Percentiles rank a stretch among this genome's conserved stretches.
These are phyloP conservation scores for Truncatella angustata DNA, from an alignment of 2,329 filamentous ascomycete species.

Conservation along the genomic window DNA sequence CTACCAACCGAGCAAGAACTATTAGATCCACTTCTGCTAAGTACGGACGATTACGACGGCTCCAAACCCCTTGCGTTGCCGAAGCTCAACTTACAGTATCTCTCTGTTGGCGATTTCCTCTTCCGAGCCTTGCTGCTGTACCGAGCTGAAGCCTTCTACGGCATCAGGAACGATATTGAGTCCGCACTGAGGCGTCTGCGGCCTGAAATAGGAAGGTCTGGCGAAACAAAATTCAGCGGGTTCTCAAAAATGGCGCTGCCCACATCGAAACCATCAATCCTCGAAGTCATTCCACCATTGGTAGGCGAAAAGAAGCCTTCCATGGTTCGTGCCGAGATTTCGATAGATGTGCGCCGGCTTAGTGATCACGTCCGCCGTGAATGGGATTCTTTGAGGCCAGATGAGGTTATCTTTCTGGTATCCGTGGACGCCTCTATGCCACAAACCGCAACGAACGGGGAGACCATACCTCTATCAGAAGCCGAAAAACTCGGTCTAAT, in stretches of 20 bases:
- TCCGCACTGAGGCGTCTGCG: constrained; percentile 75
- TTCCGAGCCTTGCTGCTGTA: constrained; percentile 92
- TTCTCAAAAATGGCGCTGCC: constrained; percentile 91
- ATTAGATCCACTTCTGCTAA: constrained; percentile 75
- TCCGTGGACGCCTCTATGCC: constrained; percentile 64
- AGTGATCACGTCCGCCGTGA: constrained; percentile 74
- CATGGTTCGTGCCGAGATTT: constrained; percentile 80
- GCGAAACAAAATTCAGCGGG: constrained; percentile 73
- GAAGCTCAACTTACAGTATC: constrained; percentile 92
- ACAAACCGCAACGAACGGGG: constrained; percentile 53
- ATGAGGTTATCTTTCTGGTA: constrained; percentile 87
- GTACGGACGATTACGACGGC: constrained; percentile 85
- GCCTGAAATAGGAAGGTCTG: constrained; percentile 62
- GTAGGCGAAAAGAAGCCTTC: constrained; percentile 85
- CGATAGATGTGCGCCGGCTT: constrained; percentile 78
- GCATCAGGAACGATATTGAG: constrained; percentile 88
- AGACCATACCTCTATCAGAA: constrained; percentile 41
- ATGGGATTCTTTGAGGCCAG: constrained; percentile 84
- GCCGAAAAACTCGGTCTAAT: constrained; percentile 65
- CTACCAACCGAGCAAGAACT: constrained; percentile 81
- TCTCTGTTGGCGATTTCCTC: constrained; percentile 93
- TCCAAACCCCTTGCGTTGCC: constrained; percentile 85
- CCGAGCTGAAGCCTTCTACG: constrained; percentile 88
- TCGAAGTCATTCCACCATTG: constrained; percentile 78
- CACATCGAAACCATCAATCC: constrained; percentile 79